A percentile compares a stretch with the other conserved stretches of the same genome.
Evolutionary conservation across 2,329 filamentous ascomycete species (phyloP).

Genomic region (Hyphodiscus sp.): DNA sequence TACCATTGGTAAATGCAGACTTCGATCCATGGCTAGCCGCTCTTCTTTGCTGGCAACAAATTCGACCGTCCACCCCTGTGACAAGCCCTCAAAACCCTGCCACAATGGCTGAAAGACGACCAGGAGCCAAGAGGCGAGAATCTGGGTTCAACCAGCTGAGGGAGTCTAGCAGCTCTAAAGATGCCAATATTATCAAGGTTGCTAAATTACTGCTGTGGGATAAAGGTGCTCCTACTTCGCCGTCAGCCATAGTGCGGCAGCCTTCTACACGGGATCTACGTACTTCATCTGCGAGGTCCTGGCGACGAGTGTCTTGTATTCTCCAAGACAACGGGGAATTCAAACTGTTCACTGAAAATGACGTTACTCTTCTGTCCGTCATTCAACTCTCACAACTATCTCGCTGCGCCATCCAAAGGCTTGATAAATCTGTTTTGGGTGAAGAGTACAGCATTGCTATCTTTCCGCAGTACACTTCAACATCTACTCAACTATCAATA

Average conservation of each 20-base stretch:
- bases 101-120: slow-evolving; percentile 21
- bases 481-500: slow-evolving; percentile 65
- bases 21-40: slow-evolving; percentile 77
- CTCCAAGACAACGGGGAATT: slow-evolving; percentile 93
- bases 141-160: slow-evolving; percentile 35
- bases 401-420: slow-evolving; percentile 80
- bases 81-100: slow-evolving; percentile 15
- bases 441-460: slow-evolving; percentile 93
- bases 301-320: slow-evolving; percentile 87
- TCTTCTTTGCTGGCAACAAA: slow-evolving; percentile 73
- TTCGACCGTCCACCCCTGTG: slow-evolving; percentile 42
- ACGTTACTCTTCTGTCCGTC: slow-evolving; percentile 70
- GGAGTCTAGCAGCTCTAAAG: slow-evolving; percentile 57
- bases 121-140: slow-evolving; percentile 33
- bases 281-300: slow-evolving; percentile 49
- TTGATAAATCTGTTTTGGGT: slow-evolving; percentile 85
- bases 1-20: slow-evolving; percentile 58
- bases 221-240: slow-evolving; percentile 52
- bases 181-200: slow-evolving; percentile 87
- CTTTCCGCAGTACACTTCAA: slow-evolving; percentile 83
- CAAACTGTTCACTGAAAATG: slow-evolving; percentile 81
- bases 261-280: slow-evolving; percentile 52
- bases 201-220: slow-evolving; percentile 91
- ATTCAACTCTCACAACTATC: slow-evolving; percentile 86
- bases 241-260: slow-evolving; percentile 43